Percentiles rank a stretch among this genome's conserved stretches.
Evolutionary conservation across 768 basidiomycete genomes (phyloP).

Genomic region (Boletus sp.): DNA sequence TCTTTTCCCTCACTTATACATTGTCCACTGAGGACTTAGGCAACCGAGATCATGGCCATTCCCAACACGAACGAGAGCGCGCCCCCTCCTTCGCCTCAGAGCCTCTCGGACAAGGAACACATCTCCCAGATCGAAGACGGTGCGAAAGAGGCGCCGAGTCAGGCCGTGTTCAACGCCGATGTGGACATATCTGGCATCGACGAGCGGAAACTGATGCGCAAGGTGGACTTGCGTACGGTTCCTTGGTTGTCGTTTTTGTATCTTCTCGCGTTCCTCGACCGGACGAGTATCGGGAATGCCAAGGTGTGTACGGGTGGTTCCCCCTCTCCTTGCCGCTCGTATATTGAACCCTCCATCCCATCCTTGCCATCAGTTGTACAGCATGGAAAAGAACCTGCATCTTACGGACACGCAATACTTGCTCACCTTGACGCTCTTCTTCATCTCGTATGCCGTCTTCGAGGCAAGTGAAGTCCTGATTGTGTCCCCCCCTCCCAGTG

Average conservation of each 20-base stretch:
- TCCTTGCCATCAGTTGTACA: conserved; percentile 49
- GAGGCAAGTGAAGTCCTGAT: conserved; percentile 40
- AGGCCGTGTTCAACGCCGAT: conserved; percentile 36
- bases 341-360: not conserved
- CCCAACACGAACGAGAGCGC: not conserved
- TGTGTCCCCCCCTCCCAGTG: not conserved
- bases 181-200: conserved; percentile 60
- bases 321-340: not conserved
- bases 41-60: not conserved
- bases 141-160: not conserved
- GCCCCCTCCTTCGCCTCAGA: not conserved
- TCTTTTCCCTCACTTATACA: not conserved
- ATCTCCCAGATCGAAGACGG: not conserved
- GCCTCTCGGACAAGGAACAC: conserved; percentile 7
- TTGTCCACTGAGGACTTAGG: not conserved
- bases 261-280: conserved; percentile 66
- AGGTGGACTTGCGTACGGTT: conserved; percentile 63
- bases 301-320: conserved; percentile 4
- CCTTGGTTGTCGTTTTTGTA: conserved; percentile 76
- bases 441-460: conserved; percentile 65
- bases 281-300: conserved; percentile 51
- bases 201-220: conserved; percentile 66
- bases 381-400: conserved; percentile 54
- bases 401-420: conserved; percentile 66
- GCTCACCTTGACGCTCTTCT: conserved; percentile 57